Evolutionary conservation across 176 grass and related monocot species (phyloP).

Genomic region (Zea mays): DNA sequence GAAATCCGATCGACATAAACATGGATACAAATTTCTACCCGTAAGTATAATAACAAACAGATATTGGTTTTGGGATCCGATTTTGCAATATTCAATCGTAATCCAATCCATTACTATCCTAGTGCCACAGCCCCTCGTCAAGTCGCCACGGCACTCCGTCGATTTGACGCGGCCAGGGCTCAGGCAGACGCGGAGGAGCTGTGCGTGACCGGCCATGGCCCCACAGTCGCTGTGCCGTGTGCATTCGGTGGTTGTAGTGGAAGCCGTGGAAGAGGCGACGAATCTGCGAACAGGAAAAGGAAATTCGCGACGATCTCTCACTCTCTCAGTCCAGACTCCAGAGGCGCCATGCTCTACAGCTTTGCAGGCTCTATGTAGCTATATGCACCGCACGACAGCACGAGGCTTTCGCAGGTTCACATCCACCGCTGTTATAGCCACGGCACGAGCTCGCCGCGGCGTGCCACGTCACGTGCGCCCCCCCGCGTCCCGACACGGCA

Average conservation of each 20-base stretch:
- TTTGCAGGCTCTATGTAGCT: background rate
- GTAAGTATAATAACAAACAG: too few relatives aligned
- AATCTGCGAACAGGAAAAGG: conserved; percentile 10
- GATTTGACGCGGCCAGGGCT: background rate
- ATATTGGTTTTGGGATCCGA: too few relatives aligned
- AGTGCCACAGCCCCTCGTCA: background rate
- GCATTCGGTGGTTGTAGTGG: conserved; percentile 30
- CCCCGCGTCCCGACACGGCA: background rate
- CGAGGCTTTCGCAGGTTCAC: background rate
- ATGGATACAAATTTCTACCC: too few relatives aligned
- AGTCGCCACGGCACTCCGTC: background rate
- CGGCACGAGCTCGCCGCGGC: background rate
- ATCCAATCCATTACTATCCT: too few relatives aligned
- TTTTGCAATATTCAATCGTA: too few relatives aligned
- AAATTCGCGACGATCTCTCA: background rate
- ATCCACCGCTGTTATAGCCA: background rate
- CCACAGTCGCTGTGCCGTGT: background rate
- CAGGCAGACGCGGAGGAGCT: too few relatives aligned
- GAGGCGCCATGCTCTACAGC: background rate
- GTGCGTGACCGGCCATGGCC: background rate
- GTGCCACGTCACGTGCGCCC: conserved; percentile 20
- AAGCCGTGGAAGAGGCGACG: background rate
- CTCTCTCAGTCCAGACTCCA: background rate
- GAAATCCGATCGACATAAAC: too few relatives aligned
- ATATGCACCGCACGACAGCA: background rate